Conservation (phyloP, 2,329 filamentous ascomycete species). For the Amauroascus verrucosus region DNA sequence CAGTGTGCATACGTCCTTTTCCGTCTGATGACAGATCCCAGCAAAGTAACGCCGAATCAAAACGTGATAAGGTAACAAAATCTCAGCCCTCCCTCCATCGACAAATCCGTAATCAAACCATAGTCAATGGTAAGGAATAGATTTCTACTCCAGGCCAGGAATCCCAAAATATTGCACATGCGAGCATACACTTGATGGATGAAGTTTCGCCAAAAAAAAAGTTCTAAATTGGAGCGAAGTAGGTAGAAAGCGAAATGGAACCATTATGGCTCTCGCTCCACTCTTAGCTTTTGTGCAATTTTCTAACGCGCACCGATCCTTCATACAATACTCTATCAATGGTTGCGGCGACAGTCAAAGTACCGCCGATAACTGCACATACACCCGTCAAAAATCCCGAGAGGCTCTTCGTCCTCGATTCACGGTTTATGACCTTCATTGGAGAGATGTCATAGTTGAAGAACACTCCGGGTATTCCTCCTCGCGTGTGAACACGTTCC, state of each 20-base stretch:
- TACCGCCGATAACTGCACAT: conserved; percentile 89
- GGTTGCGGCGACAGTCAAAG: conserved; percentile 87
- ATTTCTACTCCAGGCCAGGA: no score
- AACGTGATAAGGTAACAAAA: no score
- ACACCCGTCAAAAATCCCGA: conserved; percentile 86
- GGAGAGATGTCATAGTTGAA: conserved; percentile 99
- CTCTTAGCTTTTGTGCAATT: conserved; percentile 57
- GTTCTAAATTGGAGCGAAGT: background rate
- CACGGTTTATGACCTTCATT: conserved; percentile 98
- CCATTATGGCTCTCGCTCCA: no score
- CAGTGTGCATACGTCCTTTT: no score
- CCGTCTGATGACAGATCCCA: no score
- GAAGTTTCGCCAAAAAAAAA: background rate
- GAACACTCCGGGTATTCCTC: conserved; percentile 94
- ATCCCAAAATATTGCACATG: background rate
- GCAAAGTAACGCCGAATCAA: no score
- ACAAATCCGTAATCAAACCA: no score
- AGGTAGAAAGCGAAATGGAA: background rate
- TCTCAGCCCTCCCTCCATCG: no score
- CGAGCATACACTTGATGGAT: background rate
- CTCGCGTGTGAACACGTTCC: conserved; percentile 77
- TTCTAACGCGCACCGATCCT: conserved; percentile 72
- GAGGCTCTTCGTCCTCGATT: conserved; percentile 80
- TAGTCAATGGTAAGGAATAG: no score
- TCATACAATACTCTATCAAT: conserved; percentile 88